Evolutionary conservation across 805 yeast species (phyloP).

Genomic region (Starmerella asiatica): DNA sequence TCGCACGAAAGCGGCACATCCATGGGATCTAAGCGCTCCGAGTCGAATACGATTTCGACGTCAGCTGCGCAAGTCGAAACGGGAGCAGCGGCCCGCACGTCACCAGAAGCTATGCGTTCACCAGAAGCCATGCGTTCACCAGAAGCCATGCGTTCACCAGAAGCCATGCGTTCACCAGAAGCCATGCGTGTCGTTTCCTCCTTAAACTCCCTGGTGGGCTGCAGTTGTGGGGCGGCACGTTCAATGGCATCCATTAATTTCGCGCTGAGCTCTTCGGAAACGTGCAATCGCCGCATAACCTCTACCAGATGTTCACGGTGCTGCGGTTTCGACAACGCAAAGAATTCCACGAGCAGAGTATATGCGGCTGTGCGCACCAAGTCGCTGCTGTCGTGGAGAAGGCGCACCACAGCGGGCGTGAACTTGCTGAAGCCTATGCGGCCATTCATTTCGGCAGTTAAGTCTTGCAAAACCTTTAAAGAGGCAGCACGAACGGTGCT

Average conservation of each 20-base stretch:
- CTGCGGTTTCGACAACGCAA: slow-evolving; percentile 27
- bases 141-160: not conserved
- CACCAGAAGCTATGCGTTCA: no score
- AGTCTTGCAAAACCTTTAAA: slow-evolving; percentile 19
- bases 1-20: slow-evolving; percentile 23
- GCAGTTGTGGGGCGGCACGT: not conserved
- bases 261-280: slow-evolving; percentile 2
- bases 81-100: not conserved
- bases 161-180: not conserved
- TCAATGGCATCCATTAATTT: slow-evolving; percentile 5
- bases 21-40: slow-evolving; percentile 24
- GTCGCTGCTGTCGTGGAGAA: slow-evolving; percentile 22
- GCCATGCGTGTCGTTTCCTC: not conserved
- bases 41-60: slow-evolving; percentile 1
- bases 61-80: not conserved
- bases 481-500: slow-evolving; percentile 21
- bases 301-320: slow-evolving; percentile 36
- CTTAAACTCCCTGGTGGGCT: not conserved
- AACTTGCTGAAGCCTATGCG: slow-evolving; percentile 25
- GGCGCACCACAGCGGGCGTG: slow-evolving; percentile 25
- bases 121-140: not conserved
- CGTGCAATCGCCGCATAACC: slow-evolving; percentile 29
- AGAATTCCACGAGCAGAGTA: slow-evolving; percentile 29
- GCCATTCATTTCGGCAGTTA: slow-evolving; percentile 22
- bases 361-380: slow-evolving; percentile 21